Evolutionary conservation across 176 grass and related monocot genomes (phyloP).

Genomic region (Phyllostachys edulis): DNA sequence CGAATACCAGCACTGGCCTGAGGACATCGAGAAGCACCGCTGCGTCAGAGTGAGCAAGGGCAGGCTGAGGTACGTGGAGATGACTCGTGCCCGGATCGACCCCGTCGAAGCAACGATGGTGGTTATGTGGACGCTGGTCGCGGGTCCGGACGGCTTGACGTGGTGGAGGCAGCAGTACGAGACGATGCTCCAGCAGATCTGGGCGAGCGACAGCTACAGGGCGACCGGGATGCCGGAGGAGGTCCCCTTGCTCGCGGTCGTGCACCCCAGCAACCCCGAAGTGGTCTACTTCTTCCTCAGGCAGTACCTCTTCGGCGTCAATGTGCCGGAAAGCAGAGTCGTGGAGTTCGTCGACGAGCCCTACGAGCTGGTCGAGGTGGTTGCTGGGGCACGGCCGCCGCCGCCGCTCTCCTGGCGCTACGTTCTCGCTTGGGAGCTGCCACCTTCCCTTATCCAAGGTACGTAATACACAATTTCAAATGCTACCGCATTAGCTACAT

Average conservation of each 20-base stretch:
- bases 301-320: not conserved
- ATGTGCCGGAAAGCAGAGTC: not conserved
- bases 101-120: not conserved
- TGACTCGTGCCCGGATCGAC: not conserved
- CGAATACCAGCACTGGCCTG: not conserved
- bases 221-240: not conserved
- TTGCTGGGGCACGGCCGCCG: not conserved
- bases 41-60: conserved; percentile 22
- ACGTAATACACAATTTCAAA: not conserved
- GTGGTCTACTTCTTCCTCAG: conserved; percentile 19
- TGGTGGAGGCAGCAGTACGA: not conserved
- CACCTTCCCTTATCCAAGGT: not conserved
- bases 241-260: not conserved
- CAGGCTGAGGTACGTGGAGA: not conserved
- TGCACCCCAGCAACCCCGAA: not conserved
- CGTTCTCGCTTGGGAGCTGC: conserved; percentile 15
- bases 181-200: not conserved
- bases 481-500: not conserved
- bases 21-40: not conserved
- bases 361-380: not conserved
- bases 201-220: conserved; percentile 15
- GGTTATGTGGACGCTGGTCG: not conserved
- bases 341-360: not conserved
- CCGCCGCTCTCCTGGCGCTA: conserved; percentile 16
- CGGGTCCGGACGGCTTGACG: not conserved